Evolutionary conservation across 768 basidiomycete genomes (phyloP), one percentile per base, ranked within the genome.

Genomic region (Cyclocybe aegerita): DNA sequence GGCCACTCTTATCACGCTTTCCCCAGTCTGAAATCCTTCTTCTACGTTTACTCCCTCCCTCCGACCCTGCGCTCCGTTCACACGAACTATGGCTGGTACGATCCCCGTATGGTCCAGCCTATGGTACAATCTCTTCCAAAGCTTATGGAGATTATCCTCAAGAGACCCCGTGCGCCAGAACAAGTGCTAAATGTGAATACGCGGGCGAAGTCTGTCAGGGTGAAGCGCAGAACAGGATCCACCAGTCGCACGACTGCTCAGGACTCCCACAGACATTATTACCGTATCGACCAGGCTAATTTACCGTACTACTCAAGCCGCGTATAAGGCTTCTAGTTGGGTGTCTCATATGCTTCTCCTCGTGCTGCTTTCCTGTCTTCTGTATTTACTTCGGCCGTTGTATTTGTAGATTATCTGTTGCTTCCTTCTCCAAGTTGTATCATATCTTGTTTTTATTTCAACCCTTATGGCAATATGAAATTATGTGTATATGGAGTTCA

Each of bases 1-100:
- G 59, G 63, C 14, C 69, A 66, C 41, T 66, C 67, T 3, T 65
- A 57, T 32, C 58, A 57, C 35, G 59, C 75, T 17, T 81, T 83
- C 53, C 65, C 68, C n/a, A 72, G 70, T 30, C 67, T 83, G 11
- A 68, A 68, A 39, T 66, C 65, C 6, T 82, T 80, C 65, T 76
- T 80, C 62, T 72, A 71, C 50, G 60, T 69, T 15, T 79, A 74
- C 50, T 59, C 69, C 9, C 60, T 76, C 10, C 70, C 77, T 9
- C 68, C 62, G 9, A 69, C 71, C 4, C 61, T 80, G 29, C 65
- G 69, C 12, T 57, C 59, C 31, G 60, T 81, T 14, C 64, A 67
- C 15, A 61, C 79, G 9, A 74, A 76, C 44, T 59, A 76, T 55
- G 75, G 78, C 9, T 81, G 79, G 79, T 74, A 74, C 55, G 71